These are phyloP conservation scores for Ascochyta rabiei DNA, from an alignment of 2,329 filamentous ascomycete species.

Conservation along the genomic window DNA sequence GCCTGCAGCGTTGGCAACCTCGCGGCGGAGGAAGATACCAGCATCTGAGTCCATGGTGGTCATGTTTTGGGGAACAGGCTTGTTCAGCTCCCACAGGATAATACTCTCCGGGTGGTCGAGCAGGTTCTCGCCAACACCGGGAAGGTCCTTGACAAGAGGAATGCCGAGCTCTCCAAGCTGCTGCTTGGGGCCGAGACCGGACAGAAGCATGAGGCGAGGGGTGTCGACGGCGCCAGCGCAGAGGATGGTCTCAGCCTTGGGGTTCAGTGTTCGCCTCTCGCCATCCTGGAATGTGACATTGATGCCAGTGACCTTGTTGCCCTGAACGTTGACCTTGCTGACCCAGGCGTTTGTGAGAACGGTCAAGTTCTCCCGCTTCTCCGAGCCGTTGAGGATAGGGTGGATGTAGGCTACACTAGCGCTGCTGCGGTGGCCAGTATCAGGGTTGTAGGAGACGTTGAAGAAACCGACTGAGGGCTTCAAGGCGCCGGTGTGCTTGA, in stretches of 20 bases:
- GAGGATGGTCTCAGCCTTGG: conserved; percentile 78
- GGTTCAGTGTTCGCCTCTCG: conserved; percentile 60
- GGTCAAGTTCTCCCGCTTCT: conserved; percentile 82
- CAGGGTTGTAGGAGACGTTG: conserved; percentile 88
- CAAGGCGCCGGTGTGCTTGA: conserved; percentile 73
- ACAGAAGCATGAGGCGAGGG: conserved; percentile 66
- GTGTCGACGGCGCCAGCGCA: conserved; percentile 83
- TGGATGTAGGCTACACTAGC: conserved; percentile 93
- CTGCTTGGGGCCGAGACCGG: conserved; percentile 56
- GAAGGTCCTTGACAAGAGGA: conserved; percentile 64
- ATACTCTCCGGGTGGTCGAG: conserved; percentile 70
- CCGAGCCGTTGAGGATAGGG: conserved; percentile 82
- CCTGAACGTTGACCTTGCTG: conserved; percentile 75
- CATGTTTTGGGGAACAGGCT: conserved; percentile 76
- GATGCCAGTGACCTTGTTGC: conserved; percentile 74
- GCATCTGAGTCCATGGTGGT: conserved; percentile 92
- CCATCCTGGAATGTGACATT: conserved; percentile 69
- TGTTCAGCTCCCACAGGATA: conserved; percentile 80
- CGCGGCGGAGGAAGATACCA: conserved; percentile 83
- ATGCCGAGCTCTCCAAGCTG: conserved; percentile 56
- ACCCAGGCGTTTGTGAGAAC: conserved; percentile 90
- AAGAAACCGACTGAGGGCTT: conserved; percentile 86
- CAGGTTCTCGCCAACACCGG: conserved; percentile 68
- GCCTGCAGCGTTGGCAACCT: conserved; percentile 70
- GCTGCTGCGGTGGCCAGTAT: conserved; percentile 81